A percentile compares a stretch with the other conserved stretches of the same genome.
These are phyloP conservation scores for Grifola frondosa DNA, from an alignment of 1,284 basidiomycete genomes.

Conservation along the genomic window DNA sequence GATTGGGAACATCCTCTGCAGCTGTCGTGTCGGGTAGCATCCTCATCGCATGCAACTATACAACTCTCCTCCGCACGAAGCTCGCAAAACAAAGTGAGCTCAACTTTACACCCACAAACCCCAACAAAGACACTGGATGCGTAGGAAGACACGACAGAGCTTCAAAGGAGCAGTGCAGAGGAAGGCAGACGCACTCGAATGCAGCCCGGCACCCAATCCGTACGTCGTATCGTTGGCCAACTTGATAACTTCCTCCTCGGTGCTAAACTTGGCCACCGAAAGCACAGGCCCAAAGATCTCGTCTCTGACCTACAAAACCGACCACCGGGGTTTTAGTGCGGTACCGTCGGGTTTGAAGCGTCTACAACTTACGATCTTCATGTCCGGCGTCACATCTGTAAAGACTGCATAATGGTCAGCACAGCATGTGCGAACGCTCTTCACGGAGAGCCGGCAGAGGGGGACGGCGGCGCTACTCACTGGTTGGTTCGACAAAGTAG, in stretches of 20 bases:
- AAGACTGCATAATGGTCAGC: constrained; percentile 52
- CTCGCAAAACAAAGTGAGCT: no score
- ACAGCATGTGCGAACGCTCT: neutral
- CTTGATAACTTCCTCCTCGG: constrained; percentile 75
- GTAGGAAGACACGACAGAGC: constrained; percentile 1
- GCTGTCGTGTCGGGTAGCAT: no score
- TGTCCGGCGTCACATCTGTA: constrained; percentile 65
- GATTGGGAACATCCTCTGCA: no score
- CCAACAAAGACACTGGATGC: neutral
- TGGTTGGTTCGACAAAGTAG: constrained; percentile 75
- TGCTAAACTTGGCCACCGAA: constrained; percentile 72
- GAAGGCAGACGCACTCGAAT: constrained; percentile 63
- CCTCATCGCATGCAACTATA: no score
- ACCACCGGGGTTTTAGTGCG: neutral
- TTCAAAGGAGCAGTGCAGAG: neutral
- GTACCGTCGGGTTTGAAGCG: neutral
- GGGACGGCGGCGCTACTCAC: constrained; percentile 53
- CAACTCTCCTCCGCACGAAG: no score
- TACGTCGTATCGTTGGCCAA: constrained; percentile 85
- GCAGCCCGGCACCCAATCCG: constrained; percentile 86
- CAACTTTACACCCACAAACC: neutral
- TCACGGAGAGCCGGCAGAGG: neutral
- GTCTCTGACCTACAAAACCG: constrained; percentile 58
- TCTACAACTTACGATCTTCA: constrained; percentile 68
- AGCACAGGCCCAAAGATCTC: constrained; percentile 91